Evolutionary conservation across 345 rosid genomes (phyloP).

Genomic region (Eucalyptus sideroxylon): DNA sequence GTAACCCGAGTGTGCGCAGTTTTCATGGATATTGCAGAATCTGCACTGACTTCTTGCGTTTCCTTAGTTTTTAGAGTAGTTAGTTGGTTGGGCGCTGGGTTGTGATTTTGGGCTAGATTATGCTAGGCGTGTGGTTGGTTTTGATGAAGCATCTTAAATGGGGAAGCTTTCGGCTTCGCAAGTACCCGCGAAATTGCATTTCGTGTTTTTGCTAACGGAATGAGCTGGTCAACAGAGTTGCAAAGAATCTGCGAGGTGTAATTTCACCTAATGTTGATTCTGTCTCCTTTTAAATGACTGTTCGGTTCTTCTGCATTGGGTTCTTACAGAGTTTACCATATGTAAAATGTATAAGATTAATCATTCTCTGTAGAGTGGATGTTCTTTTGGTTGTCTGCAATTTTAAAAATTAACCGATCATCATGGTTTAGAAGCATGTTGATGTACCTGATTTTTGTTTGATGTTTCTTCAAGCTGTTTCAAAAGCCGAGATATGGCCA

Average conservation of each 20-base stretch:
- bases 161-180: not conserved
- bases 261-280: not conserved
- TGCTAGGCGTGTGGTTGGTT: not conserved
- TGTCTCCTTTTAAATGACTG: not conserved
- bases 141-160: not conserved
- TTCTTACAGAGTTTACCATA: not conserved
- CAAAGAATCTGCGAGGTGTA: not conserved
- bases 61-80: not conserved
- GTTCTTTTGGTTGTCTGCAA: not conserved
- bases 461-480: not conserved
- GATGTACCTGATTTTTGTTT: not conserved
- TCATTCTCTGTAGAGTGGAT: not conserved
- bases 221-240: not conserved
- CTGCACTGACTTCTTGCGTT: not conserved
- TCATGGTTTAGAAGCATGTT: not conserved
- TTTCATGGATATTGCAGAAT: not conserved
- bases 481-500: conserved; percentile 27
- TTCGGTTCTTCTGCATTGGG: not conserved
- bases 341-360: not conserved
- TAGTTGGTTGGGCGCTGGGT: not conserved
- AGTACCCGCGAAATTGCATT: not conserved
- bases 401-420: not conserved
- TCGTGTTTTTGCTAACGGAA: not conserved
- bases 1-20: not conserved
- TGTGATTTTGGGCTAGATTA: not conserved